These are phyloP conservation scores for Alternaria triticimaculans DNA, from an alignment of 2,329 filamentous ascomycete species.

Conservation along the genomic window DNA sequence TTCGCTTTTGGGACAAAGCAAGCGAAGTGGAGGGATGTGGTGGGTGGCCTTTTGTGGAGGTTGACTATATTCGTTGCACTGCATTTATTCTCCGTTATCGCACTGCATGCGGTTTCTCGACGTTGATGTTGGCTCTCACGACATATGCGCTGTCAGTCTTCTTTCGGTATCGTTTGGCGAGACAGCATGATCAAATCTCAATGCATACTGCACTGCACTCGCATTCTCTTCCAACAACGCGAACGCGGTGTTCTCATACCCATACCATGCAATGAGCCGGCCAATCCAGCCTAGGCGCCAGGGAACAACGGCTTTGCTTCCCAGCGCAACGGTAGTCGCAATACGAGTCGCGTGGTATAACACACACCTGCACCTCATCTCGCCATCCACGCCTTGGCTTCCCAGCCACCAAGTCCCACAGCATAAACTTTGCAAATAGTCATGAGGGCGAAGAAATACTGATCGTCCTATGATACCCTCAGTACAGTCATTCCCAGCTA, in stretches of 20 bases:
- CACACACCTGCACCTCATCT: not conserved
- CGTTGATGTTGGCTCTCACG: not conserved
- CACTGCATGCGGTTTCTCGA: not conserved
- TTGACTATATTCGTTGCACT: not conserved
- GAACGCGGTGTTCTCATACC: not conserved
- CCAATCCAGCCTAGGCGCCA: not conserved
- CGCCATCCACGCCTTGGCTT: not conserved
- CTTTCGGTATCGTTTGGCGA: not conserved
- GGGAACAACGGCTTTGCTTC: not conserved
- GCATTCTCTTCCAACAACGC: not conserved
- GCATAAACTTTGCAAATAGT: conserved; percentile 10
- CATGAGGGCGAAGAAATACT: not conserved
- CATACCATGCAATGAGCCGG: not conserved
- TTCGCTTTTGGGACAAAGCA: not conserved
- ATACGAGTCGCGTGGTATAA: not conserved
- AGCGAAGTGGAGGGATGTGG: not conserved
- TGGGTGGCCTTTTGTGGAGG: not conserved
- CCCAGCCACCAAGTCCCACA: conserved; percentile 4
- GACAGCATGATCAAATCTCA: not conserved
- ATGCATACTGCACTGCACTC: not conserved
- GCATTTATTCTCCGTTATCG: not conserved
- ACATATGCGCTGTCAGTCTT: conserved; percentile 7
- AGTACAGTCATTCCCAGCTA: not conserved
- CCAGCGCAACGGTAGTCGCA: not conserved
- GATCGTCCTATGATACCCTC: not conserved